Evolutionary conservation across 768 basidiomycete species (phyloP).

Genomic region (Omphalotus guepiniiformis): DNA sequence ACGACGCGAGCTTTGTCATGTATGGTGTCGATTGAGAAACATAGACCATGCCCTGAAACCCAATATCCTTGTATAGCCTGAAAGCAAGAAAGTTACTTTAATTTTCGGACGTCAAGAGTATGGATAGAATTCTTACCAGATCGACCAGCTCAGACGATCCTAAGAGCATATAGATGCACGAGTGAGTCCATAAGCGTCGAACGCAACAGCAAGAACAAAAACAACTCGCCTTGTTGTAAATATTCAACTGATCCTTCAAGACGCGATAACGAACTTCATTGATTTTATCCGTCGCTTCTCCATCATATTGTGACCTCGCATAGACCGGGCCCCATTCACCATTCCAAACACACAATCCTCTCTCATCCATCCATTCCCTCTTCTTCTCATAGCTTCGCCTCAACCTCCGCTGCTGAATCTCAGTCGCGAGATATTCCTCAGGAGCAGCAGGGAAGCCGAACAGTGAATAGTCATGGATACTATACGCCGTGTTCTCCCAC

Average conservation of each 20-base stretch:
- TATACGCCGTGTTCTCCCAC: constrained; percentile 71
- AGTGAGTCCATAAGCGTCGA: neutral
- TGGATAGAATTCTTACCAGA: constrained; percentile 61
- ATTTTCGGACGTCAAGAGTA: neutral
- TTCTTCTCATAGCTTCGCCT: constrained; percentile 66
- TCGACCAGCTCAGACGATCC: constrained; percentile 53
- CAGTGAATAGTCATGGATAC: constrained; percentile 74
- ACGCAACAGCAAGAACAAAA: neutral
- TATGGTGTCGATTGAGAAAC: constrained; percentile 56
- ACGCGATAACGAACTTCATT: constrained; percentile 46
- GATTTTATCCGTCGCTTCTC: constrained; percentile 40
- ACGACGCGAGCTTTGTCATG: constrained; percentile 61
- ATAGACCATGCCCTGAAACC: constrained; percentile 57
- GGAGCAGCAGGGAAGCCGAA: constrained; percentile 67
- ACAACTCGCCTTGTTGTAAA: constrained; percentile 42
- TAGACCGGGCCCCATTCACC: constrained; percentile 67
- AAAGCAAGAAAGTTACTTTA: constrained; percentile 76
- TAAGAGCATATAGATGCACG: constrained; percentile 9
- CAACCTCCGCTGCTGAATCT: constrained; percentile 49
- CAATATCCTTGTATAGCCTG: constrained; percentile 66
- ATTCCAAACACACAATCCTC: constrained; percentile 44
- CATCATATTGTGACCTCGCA: constrained; percentile 34
- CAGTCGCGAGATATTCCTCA: constrained; percentile 48
- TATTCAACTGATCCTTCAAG: constrained; percentile 47
- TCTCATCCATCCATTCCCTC: constrained; percentile 53